Evolutionary conservation across 768 basidiomycete genomes (phyloP).

Genomic region (Pleurotus ostreatus): DNA sequence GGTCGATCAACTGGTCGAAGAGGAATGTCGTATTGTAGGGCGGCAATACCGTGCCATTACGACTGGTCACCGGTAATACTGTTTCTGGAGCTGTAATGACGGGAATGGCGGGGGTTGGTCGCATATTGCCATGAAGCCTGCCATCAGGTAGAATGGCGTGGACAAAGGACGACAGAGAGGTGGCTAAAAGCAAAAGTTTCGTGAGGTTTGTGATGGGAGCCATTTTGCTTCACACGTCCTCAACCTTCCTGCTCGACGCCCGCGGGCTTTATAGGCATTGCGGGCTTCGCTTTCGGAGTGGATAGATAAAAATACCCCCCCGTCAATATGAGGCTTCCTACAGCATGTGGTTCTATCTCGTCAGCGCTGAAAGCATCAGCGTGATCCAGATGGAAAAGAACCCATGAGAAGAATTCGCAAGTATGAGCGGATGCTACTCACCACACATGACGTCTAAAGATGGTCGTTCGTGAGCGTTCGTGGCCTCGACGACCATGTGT

Average conservation of each 20-base stretch:
- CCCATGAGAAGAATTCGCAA: neutral
- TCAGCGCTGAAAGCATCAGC: neutral
- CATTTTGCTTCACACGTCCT: neutral
- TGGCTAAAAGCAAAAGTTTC: slow-evolving; percentile 18
- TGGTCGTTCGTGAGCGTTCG: neutral
- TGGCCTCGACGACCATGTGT: too few relatives aligned
- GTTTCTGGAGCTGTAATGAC: slow-evolving; percentile 18
- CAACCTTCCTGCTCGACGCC: neutral
- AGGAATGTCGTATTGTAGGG: slow-evolving; percentile 43
- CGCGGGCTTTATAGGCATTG: neutral
- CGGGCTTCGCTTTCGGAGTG: slow-evolving; percentile 1
- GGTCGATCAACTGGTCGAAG: slow-evolving; percentile 58
- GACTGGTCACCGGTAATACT: slow-evolving; percentile 32
- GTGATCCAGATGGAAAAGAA: neutral
- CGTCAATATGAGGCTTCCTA: neutral
- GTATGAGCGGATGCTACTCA: neutral
- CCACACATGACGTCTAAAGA: neutral
- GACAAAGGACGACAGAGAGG: slow-evolving; percentile 17
- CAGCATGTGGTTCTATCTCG: slow-evolving; percentile 6
- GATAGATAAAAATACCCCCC: neutral
- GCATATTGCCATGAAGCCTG: slow-evolving; percentile 37
- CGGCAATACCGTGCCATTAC: slow-evolving; percentile 40
- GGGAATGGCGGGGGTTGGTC: slow-evolving; percentile 34
- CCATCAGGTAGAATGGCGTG: slow-evolving; percentile 32
- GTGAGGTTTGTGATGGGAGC: slow-evolving; percentile 14